Evolutionary conservation across 306 rosid species (phyloP).

Genomic region (Lagenaria siceraria): DNA sequence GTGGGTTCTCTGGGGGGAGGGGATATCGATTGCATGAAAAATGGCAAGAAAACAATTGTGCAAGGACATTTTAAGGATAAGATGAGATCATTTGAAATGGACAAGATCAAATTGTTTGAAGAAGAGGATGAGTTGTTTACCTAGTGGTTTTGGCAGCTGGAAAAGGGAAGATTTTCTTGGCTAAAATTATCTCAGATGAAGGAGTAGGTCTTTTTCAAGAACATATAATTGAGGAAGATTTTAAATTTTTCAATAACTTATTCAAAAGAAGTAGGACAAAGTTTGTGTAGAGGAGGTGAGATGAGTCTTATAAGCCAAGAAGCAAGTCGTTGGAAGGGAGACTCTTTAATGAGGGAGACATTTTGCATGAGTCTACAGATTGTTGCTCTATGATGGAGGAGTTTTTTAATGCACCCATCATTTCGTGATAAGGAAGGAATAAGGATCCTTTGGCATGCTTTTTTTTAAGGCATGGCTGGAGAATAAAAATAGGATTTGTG

Average conservation of each 20-base stretch:
- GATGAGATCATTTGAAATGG: neutral
- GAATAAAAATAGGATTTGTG: too few species aligned
- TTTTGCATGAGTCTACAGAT: too few species aligned
- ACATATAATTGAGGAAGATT: neutral
- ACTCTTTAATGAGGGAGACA: too few species aligned
- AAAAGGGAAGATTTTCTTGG: neutral
- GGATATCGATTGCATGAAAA: too few species aligned
- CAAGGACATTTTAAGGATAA: too few species aligned
- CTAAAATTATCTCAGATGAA: neutral
- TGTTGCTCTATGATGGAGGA: too few species aligned
- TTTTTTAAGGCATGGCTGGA: too few species aligned
- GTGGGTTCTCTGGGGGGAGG: neutral
- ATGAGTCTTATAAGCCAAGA: neutral
- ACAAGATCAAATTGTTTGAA: neutral
- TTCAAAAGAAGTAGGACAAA: neutral
- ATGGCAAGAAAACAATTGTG: too few species aligned
- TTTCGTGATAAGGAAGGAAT: too few species aligned
- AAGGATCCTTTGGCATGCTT: too few species aligned
- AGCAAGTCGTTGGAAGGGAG: too few species aligned
- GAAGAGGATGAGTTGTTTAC: neutral
- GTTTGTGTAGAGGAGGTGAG: neutral
- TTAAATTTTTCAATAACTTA: neutral
- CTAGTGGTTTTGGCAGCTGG: neutral
- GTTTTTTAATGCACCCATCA: too few species aligned
- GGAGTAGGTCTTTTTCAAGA: neutral